Conservation (phyloP, 169 alveolate species). For the Plasmodium adleri region DNA sequence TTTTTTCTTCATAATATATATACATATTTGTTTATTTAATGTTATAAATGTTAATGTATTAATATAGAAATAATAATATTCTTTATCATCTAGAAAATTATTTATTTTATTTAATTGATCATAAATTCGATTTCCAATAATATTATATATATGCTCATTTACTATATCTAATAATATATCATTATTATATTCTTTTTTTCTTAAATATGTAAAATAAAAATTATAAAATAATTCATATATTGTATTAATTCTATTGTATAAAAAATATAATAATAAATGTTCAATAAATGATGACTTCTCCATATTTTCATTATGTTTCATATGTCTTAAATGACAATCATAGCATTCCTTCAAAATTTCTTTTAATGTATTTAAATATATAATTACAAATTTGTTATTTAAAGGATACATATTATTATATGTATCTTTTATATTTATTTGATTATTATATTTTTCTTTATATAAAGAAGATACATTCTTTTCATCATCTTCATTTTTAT, state of each 20-base stretch:
- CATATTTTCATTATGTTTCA: conserved; percentile 42
- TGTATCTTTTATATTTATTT: neutral
- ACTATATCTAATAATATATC: conserved; percentile 18
- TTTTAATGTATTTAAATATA: conserved; percentile 38
- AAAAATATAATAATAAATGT: conserved; percentile 45
- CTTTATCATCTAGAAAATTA: conserved; percentile 15
- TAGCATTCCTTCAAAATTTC: conserved; percentile 57
- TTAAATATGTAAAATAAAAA: conserved; percentile 23
- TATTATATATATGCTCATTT: conserved; percentile 27
- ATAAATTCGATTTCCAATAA: conserved; percentile 25
- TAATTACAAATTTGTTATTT: neutral
- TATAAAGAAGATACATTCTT: neutral
- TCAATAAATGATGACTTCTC: conserved; percentile 8
- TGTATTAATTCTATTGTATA: conserved; percentile 57
- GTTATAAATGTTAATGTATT: conserved; percentile 38
- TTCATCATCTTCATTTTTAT: neutral
- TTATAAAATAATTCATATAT: conserved; percentile 51
- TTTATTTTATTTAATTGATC: conserved; percentile 51
- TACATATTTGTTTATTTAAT: conserved; percentile 26
- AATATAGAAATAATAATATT: conserved; percentile 59
- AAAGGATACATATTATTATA: neutral
- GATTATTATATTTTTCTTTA: neutral
- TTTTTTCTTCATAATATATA: conserved; percentile 32
- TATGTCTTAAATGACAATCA: conserved; percentile 21
- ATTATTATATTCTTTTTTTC: conserved; percentile 6